Base-by-base conservation (phyloP, 1,284 basidiomycete species). In the Sporisorium reilianum region DNA sequence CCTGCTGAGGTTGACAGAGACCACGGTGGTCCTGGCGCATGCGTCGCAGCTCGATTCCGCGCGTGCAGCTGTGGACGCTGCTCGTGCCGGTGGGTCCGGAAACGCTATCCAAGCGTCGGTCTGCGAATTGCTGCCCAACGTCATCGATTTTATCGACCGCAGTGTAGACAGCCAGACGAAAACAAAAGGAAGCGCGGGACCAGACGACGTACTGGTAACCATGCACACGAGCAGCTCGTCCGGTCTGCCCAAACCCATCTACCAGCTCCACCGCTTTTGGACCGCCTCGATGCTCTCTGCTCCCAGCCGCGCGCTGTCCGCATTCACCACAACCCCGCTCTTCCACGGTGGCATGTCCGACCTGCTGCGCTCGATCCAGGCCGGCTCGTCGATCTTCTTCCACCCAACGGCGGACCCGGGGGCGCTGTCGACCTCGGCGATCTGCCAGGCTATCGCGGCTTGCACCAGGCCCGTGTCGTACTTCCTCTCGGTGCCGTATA, bases 161-260 rank as follows among this genome's bases (percentile, higher is more conserved):
- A 38, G 18, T 1, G 14, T 20, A 8, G 38, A 20, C 14, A n/a
- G 38, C 36, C 11, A 23, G 6, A 52, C 26, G 7, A 30, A 14
- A 20, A 34, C 18, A 20, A 26, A 16, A 22, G 20, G 28, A 6
- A 40, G 23, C 5, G 57, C 77, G 2, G 65, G 69, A 18, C 56
- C 66, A 6, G 73, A 84, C 18, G 80, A 89, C 22, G 86, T 87
- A 2, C 85, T 87, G 12, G 87, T 89, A 11, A 87, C 90, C 56
- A 85, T 91, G n/a, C 90, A 91, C 71, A 90, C 89, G 4, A 88
- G 87, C 1, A 90, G 90, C 38, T 90, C 89, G 14, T 89, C 89
- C 7, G 86, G 88, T 25, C 85, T 86, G 52, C 86, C 86, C 10
- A 88, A 89, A 77, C 79, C 46, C 45, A 80, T 65, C 72, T 85